Percentiles rank a stretch among this genome's conserved stretches.
Conservation (phyloP, 2,329 filamentous ascomycete species). For the Fusarium sp. region DNA sequence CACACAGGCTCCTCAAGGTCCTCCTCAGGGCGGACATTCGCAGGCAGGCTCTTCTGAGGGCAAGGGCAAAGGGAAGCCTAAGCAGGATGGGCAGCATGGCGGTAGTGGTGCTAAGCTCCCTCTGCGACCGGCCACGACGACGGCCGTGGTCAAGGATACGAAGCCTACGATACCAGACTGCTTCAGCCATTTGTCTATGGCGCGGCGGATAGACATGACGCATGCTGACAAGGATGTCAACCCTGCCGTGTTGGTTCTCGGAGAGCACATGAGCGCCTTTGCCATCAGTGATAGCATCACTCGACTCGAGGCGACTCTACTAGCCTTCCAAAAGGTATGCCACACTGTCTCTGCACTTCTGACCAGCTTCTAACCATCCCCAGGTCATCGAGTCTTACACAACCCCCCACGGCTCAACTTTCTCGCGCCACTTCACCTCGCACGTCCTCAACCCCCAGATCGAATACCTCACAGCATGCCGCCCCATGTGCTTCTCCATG, state of each 20-base stretch:
- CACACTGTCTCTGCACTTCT: conserved; percentile 15
- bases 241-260: conserved; percentile 84
- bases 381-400: conserved; percentile 94
- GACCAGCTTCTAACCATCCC: conserved; percentile 2
- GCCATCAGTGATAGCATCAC: conserved; percentile 90
- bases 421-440: conserved; percentile 90
- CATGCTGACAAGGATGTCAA: conserved; percentile 83
- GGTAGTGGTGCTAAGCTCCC: conserved; percentile 50
- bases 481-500: conserved; percentile 97
- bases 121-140: conserved; percentile 47
- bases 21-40: conserved; percentile 52
- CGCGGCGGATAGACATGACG: conserved; percentile 65
- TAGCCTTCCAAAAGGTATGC: conserved; percentile 86
- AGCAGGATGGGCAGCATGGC: conserved; percentile 56
- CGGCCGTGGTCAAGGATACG: conserved; percentile 60
- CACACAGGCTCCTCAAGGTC: conserved; percentile 59
- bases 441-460: conserved; percentile 95
- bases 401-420: conserved; percentile 84
- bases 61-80: conserved; percentile 63
- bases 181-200: conserved; percentile 86
- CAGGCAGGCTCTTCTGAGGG: conserved; percentile 50
- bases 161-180: conserved; percentile 74
- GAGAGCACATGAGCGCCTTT: conserved; percentile 91
- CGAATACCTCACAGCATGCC: conserved; percentile 90
- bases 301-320: conserved; percentile 85